phyloP scores from a whole-genome alignment of 73 alveolate genomes.

The Blepharisma stoltei region DNA sequence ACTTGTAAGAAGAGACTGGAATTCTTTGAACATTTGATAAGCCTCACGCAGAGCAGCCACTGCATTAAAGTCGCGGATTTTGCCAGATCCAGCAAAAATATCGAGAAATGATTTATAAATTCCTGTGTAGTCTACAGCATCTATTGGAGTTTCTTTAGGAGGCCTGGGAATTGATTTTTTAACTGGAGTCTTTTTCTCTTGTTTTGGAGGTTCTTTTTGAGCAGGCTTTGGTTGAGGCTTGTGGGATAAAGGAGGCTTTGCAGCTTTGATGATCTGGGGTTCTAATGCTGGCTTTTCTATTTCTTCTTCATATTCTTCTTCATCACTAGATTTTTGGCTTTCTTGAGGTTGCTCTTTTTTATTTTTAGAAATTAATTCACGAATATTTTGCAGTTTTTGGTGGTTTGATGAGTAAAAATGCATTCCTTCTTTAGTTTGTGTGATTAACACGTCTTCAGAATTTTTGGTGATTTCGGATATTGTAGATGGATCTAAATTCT shows the following conservation, averaged over 20 bases:
- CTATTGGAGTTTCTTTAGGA: conserved; percentile 19
- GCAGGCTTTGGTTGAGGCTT: conserved; percentile 3
- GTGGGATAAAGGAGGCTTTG: background rate
- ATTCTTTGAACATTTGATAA: conserved; percentile 45
- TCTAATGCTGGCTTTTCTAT: background rate
- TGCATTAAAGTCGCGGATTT: conserved; percentile 35
- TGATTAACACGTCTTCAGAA: no score
- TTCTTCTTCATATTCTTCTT: background rate
- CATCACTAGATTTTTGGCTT: background rate
- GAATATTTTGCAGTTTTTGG: no score
- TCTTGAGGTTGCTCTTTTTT: background rate
- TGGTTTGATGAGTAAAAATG: no score
- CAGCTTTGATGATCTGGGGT: background rate
- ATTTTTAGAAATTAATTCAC: no score
- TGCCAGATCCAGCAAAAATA: conserved; percentile 43
- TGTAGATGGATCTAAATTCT: no score
- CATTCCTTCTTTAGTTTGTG: no score
- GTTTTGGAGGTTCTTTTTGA: background rate
- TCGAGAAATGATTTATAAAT: conserved; percentile 52
- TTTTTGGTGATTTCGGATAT: no score
- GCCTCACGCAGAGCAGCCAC: conserved; percentile 39
- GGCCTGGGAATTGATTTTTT: background rate
- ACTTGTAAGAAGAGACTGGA: conserved; percentile 41
- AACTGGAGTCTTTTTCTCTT: background rate
- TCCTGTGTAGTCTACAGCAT: conserved; percentile 47